Evolutionary conservation across 148 eudicot species (phyloP), one percentile per base, ranked within the genome.

Genomic region (Persicaria tinctoria): DNA sequence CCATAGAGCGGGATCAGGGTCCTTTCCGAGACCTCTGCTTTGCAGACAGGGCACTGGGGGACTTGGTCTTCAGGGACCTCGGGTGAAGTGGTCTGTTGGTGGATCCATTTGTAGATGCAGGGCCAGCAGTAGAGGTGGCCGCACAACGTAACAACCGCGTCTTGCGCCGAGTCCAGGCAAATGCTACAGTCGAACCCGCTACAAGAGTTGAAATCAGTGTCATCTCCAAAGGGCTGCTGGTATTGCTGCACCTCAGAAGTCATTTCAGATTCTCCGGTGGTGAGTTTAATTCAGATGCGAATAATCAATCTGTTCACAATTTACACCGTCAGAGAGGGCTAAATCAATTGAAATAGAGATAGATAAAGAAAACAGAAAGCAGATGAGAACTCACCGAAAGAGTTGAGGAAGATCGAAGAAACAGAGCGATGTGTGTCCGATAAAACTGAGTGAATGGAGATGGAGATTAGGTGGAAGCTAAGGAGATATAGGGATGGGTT

Each of bases 71-170:
- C 70, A 1, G 56, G 68, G 38, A 80, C 62, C 64, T 83, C 84
- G 1, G 80, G 51, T 1, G 84, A 73, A 12, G 41, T 32, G 68
- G 59, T 79, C 80, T 80, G 85, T 53, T 80, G 81, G 63, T 80
- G 82, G 23, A 93, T 84, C 98, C 98, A 93, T 70, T 80, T 79
- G 84, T 91, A 93, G 55, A 93, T 93, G 78, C 98, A 93, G 27
- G 94, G 97, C 98, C 98, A 93, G 68, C 97, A 93, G 74, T 87
- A 93, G 76, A 93, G 94, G 77, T 93, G 98, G 47, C 98, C 98
- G 27, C 98, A 91, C 1, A 93, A 75, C 38, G 97, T 93, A 47
- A 93, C 88, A n/a, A 93, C 97, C 0, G 98, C 97, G 12, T 93
- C 92, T 54, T 83, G 87, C 53, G 89, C 94, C 2, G 74, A 72